Evolutionary conservation across 1,284 basidiomycete species (phyloP).

Genomic region (Cutaneotrichosporon daszewskae): DNA sequence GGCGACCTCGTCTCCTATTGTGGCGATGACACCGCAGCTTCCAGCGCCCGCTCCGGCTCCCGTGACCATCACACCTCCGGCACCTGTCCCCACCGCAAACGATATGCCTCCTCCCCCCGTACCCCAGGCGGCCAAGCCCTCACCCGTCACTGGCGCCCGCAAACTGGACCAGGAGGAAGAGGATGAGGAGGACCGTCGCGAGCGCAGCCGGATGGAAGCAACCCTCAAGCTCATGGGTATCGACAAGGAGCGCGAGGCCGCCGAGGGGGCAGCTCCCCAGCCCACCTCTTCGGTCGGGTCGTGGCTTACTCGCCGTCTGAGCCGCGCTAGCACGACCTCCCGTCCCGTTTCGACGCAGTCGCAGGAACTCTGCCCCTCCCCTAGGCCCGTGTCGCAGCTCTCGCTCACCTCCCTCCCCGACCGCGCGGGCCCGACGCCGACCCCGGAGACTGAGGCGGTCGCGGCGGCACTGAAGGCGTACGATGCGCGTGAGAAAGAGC

Average conservation of each 20-base stretch:
- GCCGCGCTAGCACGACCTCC: too few species aligned
- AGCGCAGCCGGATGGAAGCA: conserved; percentile 75
- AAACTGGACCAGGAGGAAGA: conserved; percentile 60
- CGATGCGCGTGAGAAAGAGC: conserved; percentile 29
- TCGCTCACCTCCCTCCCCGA: not conserved
- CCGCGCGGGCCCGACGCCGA: not conserved
- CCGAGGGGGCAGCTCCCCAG: not conserved
- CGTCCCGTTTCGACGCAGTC: too few species aligned
- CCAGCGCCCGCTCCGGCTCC: too few species aligned
- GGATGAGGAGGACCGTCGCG: conserved; percentile 78
- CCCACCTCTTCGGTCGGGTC: not conserved
- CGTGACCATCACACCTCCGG: too few species aligned
- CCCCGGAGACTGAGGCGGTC: not conserved
- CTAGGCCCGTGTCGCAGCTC: not conserved
- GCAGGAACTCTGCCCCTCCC: too few species aligned
- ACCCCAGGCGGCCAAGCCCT: too few species aligned
- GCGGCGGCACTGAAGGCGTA: conserved; percentile 24
- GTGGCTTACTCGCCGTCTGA: conserved; percentile 3
- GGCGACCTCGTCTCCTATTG: too few species aligned
- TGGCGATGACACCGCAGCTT: too few species aligned
- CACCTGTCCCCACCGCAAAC: too few species aligned
- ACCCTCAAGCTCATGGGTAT: conserved; percentile 91
- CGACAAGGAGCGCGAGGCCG: conserved; percentile 21
- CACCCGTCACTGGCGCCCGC: conserved; percentile 25
- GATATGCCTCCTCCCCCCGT: too few species aligned